These are phyloP conservation scores for Nakazawaea sp. DNA, from an alignment of 805 yeast genomes.

Conservation along the genomic window DNA sequence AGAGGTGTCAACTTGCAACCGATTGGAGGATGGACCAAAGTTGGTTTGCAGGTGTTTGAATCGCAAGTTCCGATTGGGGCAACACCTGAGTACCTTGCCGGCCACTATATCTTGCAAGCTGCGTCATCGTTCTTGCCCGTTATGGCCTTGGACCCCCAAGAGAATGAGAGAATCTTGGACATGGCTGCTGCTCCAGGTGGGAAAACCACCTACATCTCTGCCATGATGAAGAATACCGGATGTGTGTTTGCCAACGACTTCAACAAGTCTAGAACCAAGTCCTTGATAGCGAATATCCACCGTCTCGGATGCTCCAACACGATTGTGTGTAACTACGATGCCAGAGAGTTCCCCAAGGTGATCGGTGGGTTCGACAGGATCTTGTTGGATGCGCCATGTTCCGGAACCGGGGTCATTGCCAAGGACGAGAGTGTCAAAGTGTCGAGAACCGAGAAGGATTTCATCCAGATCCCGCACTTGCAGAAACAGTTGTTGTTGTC, in stretches of 20 bases:
- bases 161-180: conserved; percentile 89
- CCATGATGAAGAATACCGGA: conserved; percentile 97
- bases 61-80: conserved; percentile 99
- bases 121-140: conserved; percentile 97
- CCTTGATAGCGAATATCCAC: conserved; percentile 94
- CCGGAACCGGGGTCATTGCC: conserved; percentile 99
- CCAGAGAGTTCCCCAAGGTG: conserved; percentile 96
- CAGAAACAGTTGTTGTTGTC: conserved; percentile 90
- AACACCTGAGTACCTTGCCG: conserved; percentile 97
- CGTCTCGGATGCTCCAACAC: conserved; percentile 96
- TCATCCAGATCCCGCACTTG: conserved; percentile 91
- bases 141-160: conserved; percentile 97
- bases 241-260: conserved; percentile 96
- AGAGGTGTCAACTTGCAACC: conserved; percentile 98
- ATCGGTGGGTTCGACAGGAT: conserved; percentile 98
- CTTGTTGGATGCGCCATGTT: conserved; percentile 95
- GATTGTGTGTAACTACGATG: conserved; percentile 95
- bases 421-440: conserved; percentile 94
- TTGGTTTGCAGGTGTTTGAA: conserved; percentile 94
- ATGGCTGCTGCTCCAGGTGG: conserved; percentile 99
- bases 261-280: conserved; percentile 92
- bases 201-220: conserved; percentile 90
- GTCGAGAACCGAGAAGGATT: conserved; percentile 92
- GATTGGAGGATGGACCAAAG: conserved; percentile 96
- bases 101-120: conserved; percentile 96